These are phyloP conservation scores for Solanum hybrid DNA, from an alignment of 305 asterid genomes.

Conservation along the genomic window DNA sequence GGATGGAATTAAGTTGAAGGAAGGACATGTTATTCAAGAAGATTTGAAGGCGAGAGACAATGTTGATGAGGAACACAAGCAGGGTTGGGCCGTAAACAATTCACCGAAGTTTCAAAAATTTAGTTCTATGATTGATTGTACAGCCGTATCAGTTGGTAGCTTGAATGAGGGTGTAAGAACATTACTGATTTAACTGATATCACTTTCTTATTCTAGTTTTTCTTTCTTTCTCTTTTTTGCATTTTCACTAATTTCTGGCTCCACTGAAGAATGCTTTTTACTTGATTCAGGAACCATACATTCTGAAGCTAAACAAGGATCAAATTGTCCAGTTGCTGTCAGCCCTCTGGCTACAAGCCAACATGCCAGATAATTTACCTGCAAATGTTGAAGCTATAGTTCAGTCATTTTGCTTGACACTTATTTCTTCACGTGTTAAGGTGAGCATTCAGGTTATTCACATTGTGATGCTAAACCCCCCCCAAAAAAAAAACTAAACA, in stretches of 20 bases:
- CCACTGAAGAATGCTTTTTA: background rate
- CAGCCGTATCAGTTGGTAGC: slow-evolving; percentile 45
- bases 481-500: background rate
- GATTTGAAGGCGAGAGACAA: slow-evolving; percentile 36
- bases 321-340: slow-evolving; percentile 78
- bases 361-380: slow-evolving; percentile 70
- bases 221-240: background rate
- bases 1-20: slow-evolving; percentile 34
- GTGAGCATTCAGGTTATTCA: slow-evolving; percentile 23
- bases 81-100: slow-evolving; percentile 52
- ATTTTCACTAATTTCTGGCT: background rate
- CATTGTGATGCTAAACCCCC: background rate
- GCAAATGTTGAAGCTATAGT: slow-evolving; percentile 87
- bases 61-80: slow-evolving; percentile 60
- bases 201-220: background rate
- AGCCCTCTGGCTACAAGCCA: slow-evolving; percentile 81
- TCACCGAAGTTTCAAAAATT: slow-evolving; percentile 73
- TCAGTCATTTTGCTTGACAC: slow-evolving; percentile 78
- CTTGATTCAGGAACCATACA: slow-evolving; percentile 57
- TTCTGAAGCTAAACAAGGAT: slow-evolving; percentile 73
- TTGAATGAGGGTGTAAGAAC: slow-evolving; percentile 54
- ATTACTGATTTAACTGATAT: background rate
- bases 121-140: slow-evolving; percentile 63
- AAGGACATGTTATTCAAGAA: slow-evolving; percentile 29
- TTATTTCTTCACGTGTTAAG: slow-evolving; percentile 57